Base-by-base conservation (phyloP, 306 rosid species). In the Quercus agrifolia region DNA sequence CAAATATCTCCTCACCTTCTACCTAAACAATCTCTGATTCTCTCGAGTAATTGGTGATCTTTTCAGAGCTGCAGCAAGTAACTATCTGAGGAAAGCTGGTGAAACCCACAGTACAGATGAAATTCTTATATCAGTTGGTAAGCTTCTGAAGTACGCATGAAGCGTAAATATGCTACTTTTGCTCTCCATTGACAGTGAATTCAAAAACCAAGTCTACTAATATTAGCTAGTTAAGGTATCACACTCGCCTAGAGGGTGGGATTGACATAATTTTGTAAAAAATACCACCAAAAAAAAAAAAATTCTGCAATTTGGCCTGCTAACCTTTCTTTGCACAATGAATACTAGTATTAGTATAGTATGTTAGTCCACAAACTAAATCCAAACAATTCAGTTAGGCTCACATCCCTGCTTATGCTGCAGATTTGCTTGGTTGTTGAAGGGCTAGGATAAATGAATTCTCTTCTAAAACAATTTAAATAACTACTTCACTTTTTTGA, bases 1-100 rank as follows among this genome's bases (percentile, higher is more conserved):
- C 55, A 74, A 74, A 27, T 49, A 10, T 49, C 17, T n/a, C 12
- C 68, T 25, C 5, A 15, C 62, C 8, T 28, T 71, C 30, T 23
- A 68, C 46, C 67, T 75, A 17, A 7, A 38, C 31, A 14, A 59
- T 56, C 55, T 77, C 54, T 33, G 18, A 14, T 55, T 56, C 55
- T 77, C 58, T 33, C n/a, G 41, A 72, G 63, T 73, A 57, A 70
- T 74, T 81, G 77, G 56, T 21, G 58, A 49, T 70, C 15, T 35
- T 81, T 84, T 56, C 91, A 93, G 97, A 86, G 80, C 23, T 33
- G 89, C 83, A 5, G 96, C 98, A 30, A 91, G 96, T 86, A 86
- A 66, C 80, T 89, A 95, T 84, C 89, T 95, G 76, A 84, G 85
- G 87, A 85, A 78, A 87, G 97, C 97, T 20, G 99, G 99, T 38